Percentiles rank a stretch among this genome's conserved stretches.
Conservation (phyloP, 2,329 filamentous ascomycete genomes). For the Fusarium begoniae region DNA sequence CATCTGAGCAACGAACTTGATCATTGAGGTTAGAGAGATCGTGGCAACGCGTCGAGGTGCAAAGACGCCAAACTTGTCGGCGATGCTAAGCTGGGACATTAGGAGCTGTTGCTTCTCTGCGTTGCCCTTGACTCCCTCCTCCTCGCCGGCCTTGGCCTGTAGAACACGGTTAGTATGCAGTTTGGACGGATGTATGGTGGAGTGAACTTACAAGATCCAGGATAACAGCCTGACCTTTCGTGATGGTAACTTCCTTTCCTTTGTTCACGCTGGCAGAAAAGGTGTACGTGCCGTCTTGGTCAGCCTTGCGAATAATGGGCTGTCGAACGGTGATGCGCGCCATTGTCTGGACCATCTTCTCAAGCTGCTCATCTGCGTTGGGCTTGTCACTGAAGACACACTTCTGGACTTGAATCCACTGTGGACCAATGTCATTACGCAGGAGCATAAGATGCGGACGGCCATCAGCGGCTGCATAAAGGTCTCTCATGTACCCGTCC, state of each 20-base stretch:
- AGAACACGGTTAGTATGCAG: no score
- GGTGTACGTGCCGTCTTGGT: accelerated
- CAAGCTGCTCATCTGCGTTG: background rate
- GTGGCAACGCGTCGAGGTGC: background rate
- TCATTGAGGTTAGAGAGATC: slow-evolving; percentile 17
- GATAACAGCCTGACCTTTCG: background rate
- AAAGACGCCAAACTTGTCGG: slow-evolving; percentile 3
- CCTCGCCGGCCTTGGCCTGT: background rate
- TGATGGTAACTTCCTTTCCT: background rate
- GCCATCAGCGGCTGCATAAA: background rate
- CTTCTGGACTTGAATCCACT: background rate
- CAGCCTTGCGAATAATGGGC: background rate
- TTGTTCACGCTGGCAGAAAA: background rate
- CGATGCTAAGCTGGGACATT: background rate
- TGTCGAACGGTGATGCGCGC: background rate
- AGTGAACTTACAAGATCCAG: background rate
- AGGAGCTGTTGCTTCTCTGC: background rate
- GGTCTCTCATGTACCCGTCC: slow-evolving; percentile 2
- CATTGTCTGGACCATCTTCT: background rate
- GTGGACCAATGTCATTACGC: accelerated
- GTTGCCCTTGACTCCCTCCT: background rate
- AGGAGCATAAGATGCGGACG: background rate
- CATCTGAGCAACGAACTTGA: slow-evolving; percentile 36
- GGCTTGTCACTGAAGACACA: background rate
- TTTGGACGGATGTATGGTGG: no score